Conservation (phyloP, 257 asterid species). For the Penstemon davidsonii region DNA sequence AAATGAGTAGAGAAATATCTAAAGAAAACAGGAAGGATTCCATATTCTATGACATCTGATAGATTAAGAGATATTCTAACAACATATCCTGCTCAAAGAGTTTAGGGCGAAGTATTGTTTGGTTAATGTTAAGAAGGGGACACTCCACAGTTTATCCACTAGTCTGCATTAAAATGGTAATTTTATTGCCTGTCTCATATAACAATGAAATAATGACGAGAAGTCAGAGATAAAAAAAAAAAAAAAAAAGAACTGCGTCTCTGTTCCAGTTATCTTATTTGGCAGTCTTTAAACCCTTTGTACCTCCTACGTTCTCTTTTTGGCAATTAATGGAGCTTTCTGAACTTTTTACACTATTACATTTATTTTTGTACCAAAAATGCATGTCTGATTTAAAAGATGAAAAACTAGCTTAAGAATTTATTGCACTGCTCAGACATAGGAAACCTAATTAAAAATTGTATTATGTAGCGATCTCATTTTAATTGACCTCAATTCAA, state of each 20-base stretch:
- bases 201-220: too few relatives aligned
- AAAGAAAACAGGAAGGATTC: slow-evolving; percentile 30
- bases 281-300: not conserved
- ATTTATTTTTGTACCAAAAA: not conserved
- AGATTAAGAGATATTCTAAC: not conserved
- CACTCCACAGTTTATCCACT: not conserved
- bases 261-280: not conserved
- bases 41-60: not conserved
- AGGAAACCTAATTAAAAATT: not conserved
- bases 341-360: not conserved
- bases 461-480: too few relatives aligned
- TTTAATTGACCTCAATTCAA: too few relatives aligned
- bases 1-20: slow-evolving; percentile 31
- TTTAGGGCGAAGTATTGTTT: not conserved
- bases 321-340: not conserved
- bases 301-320: not conserved
- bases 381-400: not conserved
- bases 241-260: not conserved
- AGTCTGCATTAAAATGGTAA: not conserved
- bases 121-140: not conserved
- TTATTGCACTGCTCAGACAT: not conserved
- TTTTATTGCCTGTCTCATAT: not conserved
- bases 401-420: not conserved
- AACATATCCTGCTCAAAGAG: slow-evolving; percentile 1
- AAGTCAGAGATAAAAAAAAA: not conserved